Evolutionary conservation across 192 early-diverging fungal species (phyloP).

Genomic region (Piromyces sp.): DNA sequence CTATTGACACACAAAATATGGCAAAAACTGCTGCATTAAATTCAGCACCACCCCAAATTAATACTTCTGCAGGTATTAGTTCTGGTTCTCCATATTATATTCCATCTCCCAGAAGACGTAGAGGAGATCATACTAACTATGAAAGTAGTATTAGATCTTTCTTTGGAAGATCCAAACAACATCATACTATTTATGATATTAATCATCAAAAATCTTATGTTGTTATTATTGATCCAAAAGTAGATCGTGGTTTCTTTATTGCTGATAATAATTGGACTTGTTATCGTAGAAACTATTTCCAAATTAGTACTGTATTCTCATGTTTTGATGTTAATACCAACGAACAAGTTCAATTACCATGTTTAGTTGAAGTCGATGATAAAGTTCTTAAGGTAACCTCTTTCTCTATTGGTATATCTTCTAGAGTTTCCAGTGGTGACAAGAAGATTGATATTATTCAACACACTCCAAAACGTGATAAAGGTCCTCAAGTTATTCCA

Average conservation of each 20-base stretch:
- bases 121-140: not conserved
- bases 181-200: not conserved
- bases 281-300: constrained; percentile 89
- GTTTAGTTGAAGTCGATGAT: constrained; percentile 42
- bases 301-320: constrained; percentile 52
- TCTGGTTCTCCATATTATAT: not conserved
- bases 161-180: not conserved
- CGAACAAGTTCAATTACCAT: constrained; percentile 24
- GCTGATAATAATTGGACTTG: constrained; percentile 83
- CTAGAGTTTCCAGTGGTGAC: constrained; percentile 51
- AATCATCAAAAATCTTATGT: not conserved
- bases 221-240: constrained; percentile 37
- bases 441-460: constrained; percentile 67
- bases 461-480: constrained; percentile 82
- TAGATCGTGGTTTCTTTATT: constrained; percentile 86
- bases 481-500: constrained; percentile 49
- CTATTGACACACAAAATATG: not conserved
- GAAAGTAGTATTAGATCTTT: not conserved
- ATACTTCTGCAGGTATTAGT: not conserved
- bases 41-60: not conserved
- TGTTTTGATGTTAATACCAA: constrained; percentile 10
- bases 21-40: not conserved
- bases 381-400: constrained; percentile 26
- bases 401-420: constrained; percentile 62
- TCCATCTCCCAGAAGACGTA: not conserved